These are phyloP conservation scores for Penicillium sp. DNA, from an alignment of 2,329 filamentous ascomycete genomes.

Conservation along the genomic window DNA sequence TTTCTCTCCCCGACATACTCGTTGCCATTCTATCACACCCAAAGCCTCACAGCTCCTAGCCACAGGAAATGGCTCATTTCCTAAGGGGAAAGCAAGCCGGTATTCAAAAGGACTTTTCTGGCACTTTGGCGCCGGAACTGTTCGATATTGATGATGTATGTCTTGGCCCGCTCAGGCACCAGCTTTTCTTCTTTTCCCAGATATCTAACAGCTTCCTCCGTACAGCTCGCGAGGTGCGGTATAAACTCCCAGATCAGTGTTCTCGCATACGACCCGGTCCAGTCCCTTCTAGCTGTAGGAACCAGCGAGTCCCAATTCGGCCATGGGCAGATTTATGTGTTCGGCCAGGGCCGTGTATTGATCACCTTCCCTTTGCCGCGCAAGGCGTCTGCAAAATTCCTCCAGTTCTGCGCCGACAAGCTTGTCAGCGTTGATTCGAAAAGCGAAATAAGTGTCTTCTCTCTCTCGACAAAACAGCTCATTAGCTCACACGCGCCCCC, in stretches of 20 bases:
- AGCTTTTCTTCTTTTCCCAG: conserved; percentile 20
- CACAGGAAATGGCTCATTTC: conserved; percentile 75
- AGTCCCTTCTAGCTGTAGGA: conserved; percentile 89
- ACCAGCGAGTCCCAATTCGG: conserved; percentile 88
- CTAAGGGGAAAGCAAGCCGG: conserved; percentile 91
- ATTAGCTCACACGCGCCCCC: conserved; percentile 75
- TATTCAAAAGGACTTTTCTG: conserved; percentile 88
- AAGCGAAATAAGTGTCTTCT: conserved; percentile 84
- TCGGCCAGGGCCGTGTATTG: conserved; percentile 80
- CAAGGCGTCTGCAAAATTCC: conserved; percentile 72
- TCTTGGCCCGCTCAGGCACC: conserved; percentile 35
- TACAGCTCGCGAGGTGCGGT: conserved; percentile 72
- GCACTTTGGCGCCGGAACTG: conserved; percentile 74
- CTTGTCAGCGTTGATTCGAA: conserved; percentile 83
- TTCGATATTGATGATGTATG: conserved; percentile 81
- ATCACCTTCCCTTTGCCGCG: conserved; percentile 74
- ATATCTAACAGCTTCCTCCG: conserved; percentile 6
- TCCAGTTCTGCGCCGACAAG: conserved; percentile 87
- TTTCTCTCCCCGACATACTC: conserved; percentile 23
- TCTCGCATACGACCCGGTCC: conserved; percentile 88
- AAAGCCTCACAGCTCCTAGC: conserved; percentile 5
- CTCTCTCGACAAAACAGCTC: conserved; percentile 71
- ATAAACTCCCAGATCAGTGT: conserved; percentile 78
- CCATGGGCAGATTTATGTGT: conserved; percentile 84
- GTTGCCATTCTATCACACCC: conserved; percentile 16